Conservation (phyloP, 2,329 filamentous ascomycete genomes). For the Byssothecium circinans region DNA sequence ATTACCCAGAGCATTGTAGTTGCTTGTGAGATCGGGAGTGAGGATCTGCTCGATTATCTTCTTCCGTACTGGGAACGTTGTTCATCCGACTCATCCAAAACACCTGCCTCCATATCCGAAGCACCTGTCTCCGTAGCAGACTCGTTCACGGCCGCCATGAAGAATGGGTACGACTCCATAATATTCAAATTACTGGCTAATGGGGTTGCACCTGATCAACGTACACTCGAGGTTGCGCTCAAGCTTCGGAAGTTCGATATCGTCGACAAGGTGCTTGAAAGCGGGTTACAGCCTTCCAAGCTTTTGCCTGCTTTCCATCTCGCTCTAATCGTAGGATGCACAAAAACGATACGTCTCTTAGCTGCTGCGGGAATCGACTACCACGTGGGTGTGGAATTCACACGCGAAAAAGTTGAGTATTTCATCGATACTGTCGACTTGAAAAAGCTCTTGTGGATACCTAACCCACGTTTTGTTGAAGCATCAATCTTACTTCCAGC, state of each 20-base stretch:
- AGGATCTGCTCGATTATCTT: background rate
- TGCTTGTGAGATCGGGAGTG: conserved; percentile 1
- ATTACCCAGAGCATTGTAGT: background rate
- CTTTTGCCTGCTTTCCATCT: background rate
- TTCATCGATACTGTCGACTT: too few species aligned
- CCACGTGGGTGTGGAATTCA: too few species aligned
- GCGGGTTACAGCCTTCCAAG: background rate
- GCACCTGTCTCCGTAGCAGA: too few species aligned
- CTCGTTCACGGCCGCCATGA: background rate
- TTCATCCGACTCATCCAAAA: too few species aligned
- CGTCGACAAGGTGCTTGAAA: background rate
- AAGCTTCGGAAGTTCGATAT: background rate
- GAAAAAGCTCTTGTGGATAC: too few species aligned
- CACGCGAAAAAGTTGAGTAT: too few species aligned
- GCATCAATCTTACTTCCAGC: too few species aligned
- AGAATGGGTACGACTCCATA: background rate
- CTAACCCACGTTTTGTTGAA: too few species aligned
- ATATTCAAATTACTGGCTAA: background rate
- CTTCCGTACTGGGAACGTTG: background rate
- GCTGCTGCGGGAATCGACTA: background rate
- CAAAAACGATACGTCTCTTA: background rate
- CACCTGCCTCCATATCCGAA: too few species aligned
- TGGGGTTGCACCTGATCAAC: background rate
- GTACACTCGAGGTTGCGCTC: background rate
- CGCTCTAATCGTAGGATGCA: background rate